Conservation (phyloP, 352 stramenopile genomes). For the Phytopythium helicoides region DNA sequence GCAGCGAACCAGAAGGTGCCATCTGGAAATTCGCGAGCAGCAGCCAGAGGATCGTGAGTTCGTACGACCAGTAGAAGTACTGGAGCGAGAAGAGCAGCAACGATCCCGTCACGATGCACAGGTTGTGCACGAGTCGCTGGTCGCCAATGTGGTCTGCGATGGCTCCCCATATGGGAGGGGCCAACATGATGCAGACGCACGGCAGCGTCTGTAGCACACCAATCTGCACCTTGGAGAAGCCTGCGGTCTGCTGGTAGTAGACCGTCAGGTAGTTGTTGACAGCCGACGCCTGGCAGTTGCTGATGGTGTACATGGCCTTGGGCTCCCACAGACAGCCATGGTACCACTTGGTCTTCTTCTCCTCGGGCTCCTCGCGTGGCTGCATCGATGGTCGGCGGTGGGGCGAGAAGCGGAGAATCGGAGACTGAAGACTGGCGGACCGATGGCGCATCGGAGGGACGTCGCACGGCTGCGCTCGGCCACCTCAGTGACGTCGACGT, state of each 20-base stretch:
- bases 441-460: too few relatives aligned
- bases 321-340: slow-evolving; percentile 47
- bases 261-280: slow-evolving; percentile 69
- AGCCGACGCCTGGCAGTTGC: slow-evolving; percentile 51
- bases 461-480: too few relatives aligned
- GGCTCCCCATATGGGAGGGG: slow-evolving; percentile 63
- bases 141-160: slow-evolving; percentile 55
- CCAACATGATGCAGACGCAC: slow-evolving; percentile 54
- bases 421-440: too few relatives aligned
- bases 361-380: too few relatives aligned
- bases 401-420: too few relatives aligned
- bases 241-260: slow-evolving; percentile 56
- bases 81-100: slow-evolving; percentile 58
- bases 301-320: slow-evolving; percentile 76
- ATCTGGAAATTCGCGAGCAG: slow-evolving; percentile 55
- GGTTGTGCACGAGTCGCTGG: slow-evolving; percentile 57
- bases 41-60: slow-evolving; percentile 36
- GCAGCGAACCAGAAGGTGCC: slow-evolving; percentile 44
- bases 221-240: slow-evolving; percentile 73
- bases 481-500: too few relatives aligned
- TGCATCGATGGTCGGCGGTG: too few relatives aligned
- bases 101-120: slow-evolving; percentile 49
- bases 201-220: slow-evolving; percentile 65
- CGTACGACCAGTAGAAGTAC: slow-evolving; percentile 42
- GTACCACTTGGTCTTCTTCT: too few relatives aligned